Evolutionary conservation across 2,329 filamentous ascomycete genomes (phyloP), one percentile per base, ranked within the genome.

Genomic region (Penicillium sp.): DNA sequence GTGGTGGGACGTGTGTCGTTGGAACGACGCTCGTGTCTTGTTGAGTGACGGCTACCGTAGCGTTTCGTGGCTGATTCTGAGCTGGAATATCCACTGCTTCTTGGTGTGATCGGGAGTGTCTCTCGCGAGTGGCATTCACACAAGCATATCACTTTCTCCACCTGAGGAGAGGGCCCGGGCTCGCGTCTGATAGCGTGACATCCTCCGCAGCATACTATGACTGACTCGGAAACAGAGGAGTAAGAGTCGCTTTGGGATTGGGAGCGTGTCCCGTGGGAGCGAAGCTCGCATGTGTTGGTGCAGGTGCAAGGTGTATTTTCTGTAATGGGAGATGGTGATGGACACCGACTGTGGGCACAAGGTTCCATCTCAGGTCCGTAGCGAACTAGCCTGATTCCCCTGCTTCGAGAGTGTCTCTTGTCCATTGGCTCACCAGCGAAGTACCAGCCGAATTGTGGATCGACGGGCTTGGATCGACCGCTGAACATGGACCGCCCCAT

Each of bases 351-450:
- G 18, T 46, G 49, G 34, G 25, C 18, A 41, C 46, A 50, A 8
- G 29, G 16, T 4, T 58, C 55, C 21, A 23, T 47, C 16, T 32
- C 54, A 38, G 50, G 31, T 23, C 31, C 23, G 6, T 50, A 54
- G 6, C 51, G 51, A 35, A 54, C 37, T 27, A 54, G 38, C n/a
- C 39, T 49, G 23, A 54, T 54, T 37, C 29, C 38, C 13, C 45
- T 25, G 15, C 46, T 31, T 29, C 51, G 21, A 37, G 51, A 27
- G 10, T 18, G 38, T 49, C 16, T 42, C n/a, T 49, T 54, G 18
- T 54, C 38, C 51, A 54, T 54, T 34, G 51, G 46, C 34, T 54
- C 32, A 4, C 51, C 51, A 10, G 51, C 51, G 23, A 54, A 54
- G 39, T 54, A 54, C 51, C 51, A 54, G 21, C 32, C 46, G 8